Conservation (phyloP, 768 basidiomycete genomes). For the Astraeus odoratus region DNA sequence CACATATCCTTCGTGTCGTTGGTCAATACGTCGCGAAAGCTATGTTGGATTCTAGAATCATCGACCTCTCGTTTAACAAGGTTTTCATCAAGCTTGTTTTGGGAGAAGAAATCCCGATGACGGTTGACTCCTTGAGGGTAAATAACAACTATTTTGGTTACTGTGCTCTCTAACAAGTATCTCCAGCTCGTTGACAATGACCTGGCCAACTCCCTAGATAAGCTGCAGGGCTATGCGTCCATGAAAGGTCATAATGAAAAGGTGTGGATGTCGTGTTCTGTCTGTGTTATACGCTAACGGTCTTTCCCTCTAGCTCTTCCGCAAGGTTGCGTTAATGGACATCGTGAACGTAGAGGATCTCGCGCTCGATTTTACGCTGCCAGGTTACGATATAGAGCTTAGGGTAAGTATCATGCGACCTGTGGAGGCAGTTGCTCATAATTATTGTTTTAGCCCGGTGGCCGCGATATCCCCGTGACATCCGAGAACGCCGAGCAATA, state of each 20-base stretch:
- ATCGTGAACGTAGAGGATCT: constrained; percentile 77
- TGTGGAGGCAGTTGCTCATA: background rate
- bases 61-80: constrained; percentile 92
- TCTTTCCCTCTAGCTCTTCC: constrained; percentile 34
- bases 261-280: constrained; percentile 28
- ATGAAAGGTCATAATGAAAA: constrained; percentile 46
- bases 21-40: constrained; percentile 98
- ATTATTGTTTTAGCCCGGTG: constrained; percentile 51
- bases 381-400: constrained; percentile 91
- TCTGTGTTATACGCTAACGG: background rate
- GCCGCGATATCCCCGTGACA: constrained; percentile 75
- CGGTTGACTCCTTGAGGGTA: constrained; percentile 78
- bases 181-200: constrained; percentile 73
- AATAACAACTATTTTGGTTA: constrained; percentile 13
- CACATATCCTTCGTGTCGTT: constrained; percentile 81
- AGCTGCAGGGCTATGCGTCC: constrained; percentile 64
- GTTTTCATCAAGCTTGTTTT: constrained; percentile 90
- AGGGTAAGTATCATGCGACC: constrained; percentile 42
- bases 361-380: constrained; percentile 92
- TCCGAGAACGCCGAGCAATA: constrained; percentile 87
- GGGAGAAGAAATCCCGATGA: constrained; percentile 79
- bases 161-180: constrained; percentile 5
- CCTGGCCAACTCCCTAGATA: constrained; percentile 79
- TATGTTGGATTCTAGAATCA: constrained; percentile 93
- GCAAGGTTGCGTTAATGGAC: constrained; percentile 53